These are phyloP conservation scores for Trebouxia sp. DNA, from an alignment of 139 green algal species.

Conservation along the genomic window DNA sequence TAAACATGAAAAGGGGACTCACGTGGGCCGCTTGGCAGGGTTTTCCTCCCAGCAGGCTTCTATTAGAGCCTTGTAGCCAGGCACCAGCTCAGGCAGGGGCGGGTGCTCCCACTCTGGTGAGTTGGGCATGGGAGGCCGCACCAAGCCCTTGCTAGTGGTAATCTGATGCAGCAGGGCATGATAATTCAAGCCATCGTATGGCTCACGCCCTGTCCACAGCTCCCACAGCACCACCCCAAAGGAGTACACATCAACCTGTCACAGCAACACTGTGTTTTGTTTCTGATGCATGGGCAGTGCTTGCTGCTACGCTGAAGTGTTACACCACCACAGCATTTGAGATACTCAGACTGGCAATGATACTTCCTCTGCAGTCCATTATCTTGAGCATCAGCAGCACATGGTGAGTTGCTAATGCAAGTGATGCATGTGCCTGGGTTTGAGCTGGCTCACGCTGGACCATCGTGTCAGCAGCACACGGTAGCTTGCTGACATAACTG, in stretches of 20 bases:
- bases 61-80: conserved; percentile 61
- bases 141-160: conserved; percentile 38
- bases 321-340: too few relatives aligned
- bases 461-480: too few relatives aligned
- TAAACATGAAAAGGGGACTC: neutral
- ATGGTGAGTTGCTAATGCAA: too few relatives aligned
- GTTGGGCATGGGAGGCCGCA: conserved; percentile 67
- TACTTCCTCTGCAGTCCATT: too few relatives aligned
- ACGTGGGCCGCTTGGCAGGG: conserved; percentile 49
- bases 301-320: too few relatives aligned
- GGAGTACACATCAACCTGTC: conserved; percentile 61
- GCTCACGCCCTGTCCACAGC: conserved; percentile 71
- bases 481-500: too few relatives aligned
- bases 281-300: too few relatives aligned
- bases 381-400: too few relatives aligned
- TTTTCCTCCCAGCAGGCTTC: conserved; percentile 59
- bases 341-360: too few relatives aligned
- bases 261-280: too few relatives aligned
- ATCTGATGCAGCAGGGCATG: conserved; percentile 79
- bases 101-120: conserved; percentile 61
- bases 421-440: too few relatives aligned
- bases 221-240: conserved; percentile 84
- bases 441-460: too few relatives aligned
- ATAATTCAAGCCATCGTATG: conserved; percentile 78
- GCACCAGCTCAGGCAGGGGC: conserved; percentile 47